Base-by-base conservation (phyloP, 2,329 filamentous ascomycete species). In the Plenodomus lindquistii region DNA sequence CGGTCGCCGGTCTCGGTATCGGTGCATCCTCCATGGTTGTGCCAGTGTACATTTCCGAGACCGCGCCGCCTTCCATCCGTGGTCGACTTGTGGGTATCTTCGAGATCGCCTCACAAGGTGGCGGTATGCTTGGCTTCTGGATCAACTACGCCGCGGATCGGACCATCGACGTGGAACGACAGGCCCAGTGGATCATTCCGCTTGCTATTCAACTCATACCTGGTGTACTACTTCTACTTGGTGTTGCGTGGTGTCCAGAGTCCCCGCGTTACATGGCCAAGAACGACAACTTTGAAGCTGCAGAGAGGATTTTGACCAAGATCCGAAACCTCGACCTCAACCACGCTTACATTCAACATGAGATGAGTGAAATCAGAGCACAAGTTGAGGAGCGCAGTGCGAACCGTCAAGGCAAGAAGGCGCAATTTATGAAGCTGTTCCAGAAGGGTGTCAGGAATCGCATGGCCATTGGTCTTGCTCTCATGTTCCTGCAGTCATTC, bases 21-120 rank as follows among this genome's bases (percentile, higher is more conserved):
- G 71, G 71, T 6, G 66, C 67, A 41, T 69, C 65, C 4, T 71
- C 69, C 16, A 66, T 72, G 43, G 65, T 68, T 13, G 68, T 72
- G 9, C 72, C 72, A 6, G 66, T 73, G 17, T 73, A 72, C 43
- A 72, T 74, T 42, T 67, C 70, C 8, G 72, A 74, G 42, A 70
- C 63, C 7, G 63, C 83, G 0, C 85, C 85, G 2, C 84, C 84
- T 0, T 83, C 84, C 3, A 79, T 87, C 39, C 79, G 85, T 53
- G 85, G 85, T 16, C 78, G 84, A 2, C 76, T 88, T 1, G 82
- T 87, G 19, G 85, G 85, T 42, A 80, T 87, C 43, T 88, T 86
- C 67, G 85, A 88, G 64, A 75, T 87, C 1, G 81, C 83, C 20
- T 86, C 82, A 71, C 85, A 87, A 71, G 75, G 81, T 1, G 81